phyloP scores from a whole-genome alignment of 2,329 filamentous ascomycete species.

The Epichloe gansuensis region DNA sequence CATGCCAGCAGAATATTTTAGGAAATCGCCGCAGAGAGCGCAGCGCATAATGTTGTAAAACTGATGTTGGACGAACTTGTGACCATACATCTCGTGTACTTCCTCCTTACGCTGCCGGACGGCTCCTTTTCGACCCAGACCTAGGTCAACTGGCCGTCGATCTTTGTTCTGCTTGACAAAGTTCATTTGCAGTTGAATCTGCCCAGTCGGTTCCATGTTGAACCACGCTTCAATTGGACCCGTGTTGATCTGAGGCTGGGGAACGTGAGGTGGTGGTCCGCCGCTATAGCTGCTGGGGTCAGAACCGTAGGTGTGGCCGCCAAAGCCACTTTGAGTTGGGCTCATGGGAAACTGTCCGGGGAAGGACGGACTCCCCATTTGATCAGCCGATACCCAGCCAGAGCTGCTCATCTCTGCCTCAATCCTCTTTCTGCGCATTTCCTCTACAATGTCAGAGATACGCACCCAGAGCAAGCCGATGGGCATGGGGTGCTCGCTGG shows the following conservation, averaged over 20 bases:
- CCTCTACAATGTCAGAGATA: constrained; percentile 93
- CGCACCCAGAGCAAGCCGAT: constrained; percentile 94
- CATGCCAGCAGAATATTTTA: constrained; percentile 98
- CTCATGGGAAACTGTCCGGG: constrained; percentile 46
- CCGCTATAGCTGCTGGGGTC: constrained; percentile 17
- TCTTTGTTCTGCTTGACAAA: constrained; percentile 88
- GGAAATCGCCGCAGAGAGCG: constrained; percentile 91
- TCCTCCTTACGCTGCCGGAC: constrained; percentile 97
- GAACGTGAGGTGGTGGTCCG: constrained; percentile 16
- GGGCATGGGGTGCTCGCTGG: constrained; percentile 77
- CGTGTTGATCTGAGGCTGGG: constrained; percentile 40
- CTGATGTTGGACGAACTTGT: constrained; percentile 97
- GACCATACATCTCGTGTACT: constrained; percentile 95
- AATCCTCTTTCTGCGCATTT: constrained; percentile 94
- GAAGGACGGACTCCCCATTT: constrained; percentile 57
- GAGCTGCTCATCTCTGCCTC: constrained; percentile 90
- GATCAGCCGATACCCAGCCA: constrained; percentile 94
- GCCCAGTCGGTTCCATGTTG: constrained; percentile 84
- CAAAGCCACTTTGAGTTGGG: constrained; percentile 31
- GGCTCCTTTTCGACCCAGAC: constrained; percentile 87
- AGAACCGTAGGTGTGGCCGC: constrained; percentile 25
- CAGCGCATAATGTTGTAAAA: constrained; percentile 99
- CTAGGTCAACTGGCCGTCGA: constrained; percentile 70
- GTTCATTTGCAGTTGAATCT: constrained; percentile 81
- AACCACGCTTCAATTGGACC: constrained; percentile 88